Percentiles rank a stretch among this genome's conserved stretches.
Conservation (phyloP, 1,139 yeast species). For the Saccharomyces uvarum region DNA sequence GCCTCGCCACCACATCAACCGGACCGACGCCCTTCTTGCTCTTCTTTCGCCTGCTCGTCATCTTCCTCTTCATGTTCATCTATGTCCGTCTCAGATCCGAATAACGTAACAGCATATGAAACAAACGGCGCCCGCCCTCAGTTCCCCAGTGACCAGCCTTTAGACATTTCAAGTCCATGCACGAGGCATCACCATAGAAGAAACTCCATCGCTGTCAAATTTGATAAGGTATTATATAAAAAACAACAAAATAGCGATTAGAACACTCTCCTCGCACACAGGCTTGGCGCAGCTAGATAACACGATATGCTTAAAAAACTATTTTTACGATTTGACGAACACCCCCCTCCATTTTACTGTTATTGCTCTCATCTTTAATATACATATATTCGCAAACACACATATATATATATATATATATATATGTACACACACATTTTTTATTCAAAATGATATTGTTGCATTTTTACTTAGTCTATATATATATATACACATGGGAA, state of each 20-base stretch:
- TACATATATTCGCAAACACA: background rate
- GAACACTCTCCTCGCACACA: background rate
- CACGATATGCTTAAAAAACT: background rate
- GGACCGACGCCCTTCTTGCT: background rate
- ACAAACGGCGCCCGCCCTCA: background rate
- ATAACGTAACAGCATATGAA: background rate
- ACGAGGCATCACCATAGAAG: constrained; percentile 31
- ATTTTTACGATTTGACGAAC: background rate
- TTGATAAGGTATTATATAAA: constrained; percentile 18
- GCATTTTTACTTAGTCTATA: background rate
- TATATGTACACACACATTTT: background rate
- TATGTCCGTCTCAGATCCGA: background rate
- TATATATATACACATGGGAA: background rate
- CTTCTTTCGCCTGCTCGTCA: background rate
- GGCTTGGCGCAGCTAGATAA: background rate
- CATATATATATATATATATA: background rate
- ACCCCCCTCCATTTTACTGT: background rate
- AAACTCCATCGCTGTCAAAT: constrained; percentile 29
- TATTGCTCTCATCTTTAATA: background rate
- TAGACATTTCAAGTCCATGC: constrained; percentile 12
- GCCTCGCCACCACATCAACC: background rate
- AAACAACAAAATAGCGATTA: constrained; percentile 6
- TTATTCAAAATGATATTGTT: background rate
- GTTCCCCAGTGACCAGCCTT: background rate
- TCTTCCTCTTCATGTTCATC: constrained; percentile 1